Evolutionary conservation across 306 rosid species (phyloP), one percentile per base, ranked within the genome.

Genomic region (Vigna nakashimae): DNA sequence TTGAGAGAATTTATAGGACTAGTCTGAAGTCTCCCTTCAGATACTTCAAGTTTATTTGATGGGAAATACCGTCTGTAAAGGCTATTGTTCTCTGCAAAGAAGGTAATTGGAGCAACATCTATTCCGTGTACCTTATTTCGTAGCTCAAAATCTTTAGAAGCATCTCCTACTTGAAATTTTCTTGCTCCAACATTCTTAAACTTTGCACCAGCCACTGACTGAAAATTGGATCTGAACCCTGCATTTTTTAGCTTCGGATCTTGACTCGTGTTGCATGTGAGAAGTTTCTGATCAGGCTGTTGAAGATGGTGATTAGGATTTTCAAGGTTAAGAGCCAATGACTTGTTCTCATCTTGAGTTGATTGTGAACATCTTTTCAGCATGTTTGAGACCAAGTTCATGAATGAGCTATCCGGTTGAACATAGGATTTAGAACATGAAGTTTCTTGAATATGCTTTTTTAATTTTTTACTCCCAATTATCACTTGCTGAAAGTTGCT

Each of bases 361-460:
- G 94, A 75, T 74, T 83, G 87, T 17, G 90, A 71, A 78, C 82
- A 82, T 73, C 93, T 91, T 86, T 91, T 95, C 84, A 73, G 81
- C 86, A 91, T 88, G 84, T 83, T 92, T 65, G 93, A 89, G 78
- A 95, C 78, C 97, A 93, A 87, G 83, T 84, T 92, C 95, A 87
- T 79, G 83, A 95, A 95, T 72, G 98, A 91, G 85, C 97, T 95
- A 64, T 86, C 85, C 62, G 79, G 87, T 79, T 82, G 82, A 48
- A 59, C 65, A 74, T 16, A 17, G 79, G 91, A 80, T 69, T 77
- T 71, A 49, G 89, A 64, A 65, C 49, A 57, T 3, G 86, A 79
- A 32, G 85, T 43, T 75, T 83, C 89, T 71, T 78, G 87, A 51
- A 74, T 74, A 76, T 84, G 74, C 77, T 40, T 88, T 83, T 77